phyloP scores from a whole-genome alignment of 257 asterid species.

The Penstemon barbatus region DNA sequence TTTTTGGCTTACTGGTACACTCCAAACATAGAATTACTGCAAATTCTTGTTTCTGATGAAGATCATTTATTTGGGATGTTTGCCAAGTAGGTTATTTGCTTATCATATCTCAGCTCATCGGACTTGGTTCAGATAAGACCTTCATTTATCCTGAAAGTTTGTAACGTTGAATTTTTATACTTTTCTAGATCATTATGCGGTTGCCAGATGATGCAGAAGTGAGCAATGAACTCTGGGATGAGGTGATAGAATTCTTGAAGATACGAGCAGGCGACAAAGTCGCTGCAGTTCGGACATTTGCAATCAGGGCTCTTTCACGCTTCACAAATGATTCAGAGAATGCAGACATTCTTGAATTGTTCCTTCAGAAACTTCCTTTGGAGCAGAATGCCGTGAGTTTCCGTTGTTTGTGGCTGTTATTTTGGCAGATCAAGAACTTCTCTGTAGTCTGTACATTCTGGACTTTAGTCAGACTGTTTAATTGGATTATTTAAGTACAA shows the following conservation, averaged over 20 bases:
- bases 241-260: conserved; percentile 79
- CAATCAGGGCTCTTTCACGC: conserved; percentile 90
- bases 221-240: conserved; percentile 88
- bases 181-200: conserved; percentile 74
- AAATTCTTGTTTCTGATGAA: background rate
- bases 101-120: background rate
- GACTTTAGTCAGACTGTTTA: conserved; percentile 4
- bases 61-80: background rate
- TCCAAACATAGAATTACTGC: background rate
- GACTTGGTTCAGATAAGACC: background rate
- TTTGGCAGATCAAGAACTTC: background rate
- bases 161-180: conserved; percentile 10
- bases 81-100: background rate
- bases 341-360: conserved; percentile 70
- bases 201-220: conserved; percentile 96
- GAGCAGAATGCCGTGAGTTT: conserved; percentile 74
- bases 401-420: background rate
- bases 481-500: background rate
- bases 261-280: conserved; percentile 75
- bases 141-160: background rate
- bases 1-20: background rate
- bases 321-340: conserved; percentile 77
- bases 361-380: conserved; percentile 64
- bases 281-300: conserved; percentile 73
- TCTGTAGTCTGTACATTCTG: conserved; percentile 11